These are phyloP conservation scores for Solanum hybrid DNA, from an alignment of 305 asterid genomes.

Conservation along the genomic window DNA sequence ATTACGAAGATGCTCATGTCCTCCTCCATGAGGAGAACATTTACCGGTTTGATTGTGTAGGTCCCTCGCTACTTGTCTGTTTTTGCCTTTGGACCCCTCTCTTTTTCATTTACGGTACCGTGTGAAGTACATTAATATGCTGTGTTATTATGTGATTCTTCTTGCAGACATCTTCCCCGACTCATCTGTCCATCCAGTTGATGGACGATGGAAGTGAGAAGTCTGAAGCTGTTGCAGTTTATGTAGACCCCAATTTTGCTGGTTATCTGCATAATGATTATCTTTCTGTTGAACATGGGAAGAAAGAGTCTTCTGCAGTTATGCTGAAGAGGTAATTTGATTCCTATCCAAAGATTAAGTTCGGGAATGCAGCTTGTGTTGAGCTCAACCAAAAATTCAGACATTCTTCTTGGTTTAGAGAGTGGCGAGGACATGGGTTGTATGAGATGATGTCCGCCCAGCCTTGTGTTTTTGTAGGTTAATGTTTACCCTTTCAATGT, in stretches of 20 bases:
- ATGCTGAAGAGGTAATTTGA: constrained; percentile 63
- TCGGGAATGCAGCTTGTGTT: not conserved
- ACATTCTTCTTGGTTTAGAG: not conserved
- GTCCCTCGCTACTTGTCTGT: constrained; percentile 23
- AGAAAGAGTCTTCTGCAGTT: constrained; percentile 56
- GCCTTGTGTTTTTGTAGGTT: not conserved
- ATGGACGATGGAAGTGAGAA: constrained; percentile 91
- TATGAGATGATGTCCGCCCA: not conserved
- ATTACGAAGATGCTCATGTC: constrained; percentile 34
- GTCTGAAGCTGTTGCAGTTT: constrained; percentile 88
- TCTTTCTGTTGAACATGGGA: constrained; percentile 58
- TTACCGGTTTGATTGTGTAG: constrained; percentile 50
- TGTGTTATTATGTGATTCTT: constrained; percentile 24
- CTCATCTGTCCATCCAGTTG: constrained; percentile 72
- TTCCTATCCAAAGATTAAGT: constrained; percentile 4
- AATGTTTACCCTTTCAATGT: not conserved
- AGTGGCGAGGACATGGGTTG: constrained; percentile 1
- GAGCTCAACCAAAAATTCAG: not conserved
- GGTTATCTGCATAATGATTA: constrained; percentile 69
- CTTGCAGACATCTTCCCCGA: constrained; percentile 55
- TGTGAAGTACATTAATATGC: constrained; percentile 14
- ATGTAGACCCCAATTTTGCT: constrained; percentile 82
- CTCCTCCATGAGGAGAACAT: constrained; percentile 35
- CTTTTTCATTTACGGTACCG: not conserved
- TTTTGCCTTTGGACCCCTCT: not conserved